Evolutionary conservation across 2,329 filamentous ascomycete species (phyloP), one percentile per base, ranked within the genome.

Genomic region (Microdochium paspali): DNA sequence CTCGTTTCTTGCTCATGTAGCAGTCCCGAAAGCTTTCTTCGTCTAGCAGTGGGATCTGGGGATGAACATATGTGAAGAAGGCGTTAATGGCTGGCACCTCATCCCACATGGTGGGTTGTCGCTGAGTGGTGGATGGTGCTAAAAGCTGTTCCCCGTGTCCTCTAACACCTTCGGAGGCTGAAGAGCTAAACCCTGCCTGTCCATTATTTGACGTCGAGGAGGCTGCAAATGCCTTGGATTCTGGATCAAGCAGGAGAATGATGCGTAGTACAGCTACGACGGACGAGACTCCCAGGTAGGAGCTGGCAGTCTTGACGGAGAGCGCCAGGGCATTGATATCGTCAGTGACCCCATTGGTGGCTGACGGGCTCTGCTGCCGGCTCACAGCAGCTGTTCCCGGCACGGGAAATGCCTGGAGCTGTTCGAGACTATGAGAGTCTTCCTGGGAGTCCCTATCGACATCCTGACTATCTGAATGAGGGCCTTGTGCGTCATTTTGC

Each of bases 51-150:
- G 85, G 85, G 3, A 84, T 76, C 53, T 87, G 84, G 1, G 82
- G 77, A 51, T 89, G 85, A 23, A 86, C 77, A 28, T 82, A 76
- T 54, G 83, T 82, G 61, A 89, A 89, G 61, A 87, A 89, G 18
- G 82, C 82, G 55, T 88, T 81, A 35, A 88, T 79, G 10, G 31
- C 31, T 35, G 31, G 31, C 31, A 35, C 31, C 31, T 35, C 31
- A 35, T 35, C 31, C 31, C 31, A 35, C 15, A 35, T 35, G 31
- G 31, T 35, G 13, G 31, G 31, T 35, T 35, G 31, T 35, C 31
- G 31, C 31, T 15, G 31, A 12, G 31, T 35, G 18, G 31, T 35
- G 31, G 31, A 35, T 35, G 31, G 18, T 35, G 31, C 31, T 15
- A 18, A 35, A 15, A 35, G 31, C 31, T 12, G 31, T 35, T 35